Percentiles rank a stretch among this genome's conserved stretches.
Conservation (phyloP, 345 rosid genomes). For the Sonneratia caseolaris region DNA sequence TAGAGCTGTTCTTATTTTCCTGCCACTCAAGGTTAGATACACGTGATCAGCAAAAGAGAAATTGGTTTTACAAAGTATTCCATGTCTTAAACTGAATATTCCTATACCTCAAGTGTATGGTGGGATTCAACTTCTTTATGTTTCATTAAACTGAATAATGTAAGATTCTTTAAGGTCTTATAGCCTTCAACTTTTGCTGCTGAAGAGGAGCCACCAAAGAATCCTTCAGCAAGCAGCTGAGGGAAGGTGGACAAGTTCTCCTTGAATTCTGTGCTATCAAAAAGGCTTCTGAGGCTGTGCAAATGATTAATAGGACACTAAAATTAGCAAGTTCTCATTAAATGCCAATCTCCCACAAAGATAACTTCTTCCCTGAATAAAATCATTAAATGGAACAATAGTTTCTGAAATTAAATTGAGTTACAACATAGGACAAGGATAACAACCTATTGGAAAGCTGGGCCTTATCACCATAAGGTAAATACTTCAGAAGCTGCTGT, state of each 20-base stretch:
- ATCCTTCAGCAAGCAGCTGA: slow-evolving; percentile 64
- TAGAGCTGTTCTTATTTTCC: slow-evolving; percentile 23
- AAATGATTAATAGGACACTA: slow-evolving; percentile 5
- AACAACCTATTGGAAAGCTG: slow-evolving; percentile 49
- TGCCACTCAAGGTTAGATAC: slow-evolving; percentile 22
- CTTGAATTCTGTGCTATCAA: slow-evolving; percentile 76
- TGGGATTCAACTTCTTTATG: slow-evolving; percentile 64
- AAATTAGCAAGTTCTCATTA: not conserved
- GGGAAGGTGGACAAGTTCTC: slow-evolving; percentile 65
- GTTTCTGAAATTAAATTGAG: not conserved
- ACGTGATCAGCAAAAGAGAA: not conserved
- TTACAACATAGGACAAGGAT: not conserved
- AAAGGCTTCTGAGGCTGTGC: slow-evolving; percentile 68
- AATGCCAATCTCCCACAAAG: not conserved
- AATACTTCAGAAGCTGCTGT: slow-evolving; percentile 55
- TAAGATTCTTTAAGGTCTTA: slow-evolving; percentile 49
- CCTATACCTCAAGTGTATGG: slow-evolving; percentile 49
- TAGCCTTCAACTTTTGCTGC: slow-evolving; percentile 54
- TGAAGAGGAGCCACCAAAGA: slow-evolving; percentile 45
- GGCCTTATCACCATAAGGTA: slow-evolving; percentile 51
- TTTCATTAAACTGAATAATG: slow-evolving; percentile 40
- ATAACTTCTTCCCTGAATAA: not conserved
- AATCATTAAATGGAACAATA: not conserved
- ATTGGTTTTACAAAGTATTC: not conserved
- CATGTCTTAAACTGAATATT: not conserved